phyloP scores from a whole-genome alignment of 2,329 filamentous ascomycete genomes.

The Cordyceps tenuipes region DNA sequence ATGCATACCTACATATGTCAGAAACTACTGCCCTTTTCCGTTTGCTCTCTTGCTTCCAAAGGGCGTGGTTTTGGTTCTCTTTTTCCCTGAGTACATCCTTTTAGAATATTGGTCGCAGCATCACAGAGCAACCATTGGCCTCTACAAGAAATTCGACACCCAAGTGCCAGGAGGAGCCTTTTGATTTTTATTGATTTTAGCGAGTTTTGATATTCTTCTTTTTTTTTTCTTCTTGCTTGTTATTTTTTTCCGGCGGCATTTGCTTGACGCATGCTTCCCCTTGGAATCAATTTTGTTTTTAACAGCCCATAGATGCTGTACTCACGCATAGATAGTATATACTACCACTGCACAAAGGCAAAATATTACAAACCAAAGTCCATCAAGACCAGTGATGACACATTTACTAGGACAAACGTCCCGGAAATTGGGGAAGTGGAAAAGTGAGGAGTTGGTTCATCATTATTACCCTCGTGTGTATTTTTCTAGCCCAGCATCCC shows the following conservation, averaged over 20 bases:
- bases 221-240: background rate
- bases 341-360: background rate
- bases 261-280: background rate
- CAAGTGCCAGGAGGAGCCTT: background rate
- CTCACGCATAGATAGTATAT: slow-evolving; percentile 8
- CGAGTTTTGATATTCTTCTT: background rate
- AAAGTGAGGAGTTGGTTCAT: background rate
- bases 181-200: slow-evolving; percentile 2
- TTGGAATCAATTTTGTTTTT: background rate
- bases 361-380: background rate
- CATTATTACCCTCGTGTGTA: background rate
- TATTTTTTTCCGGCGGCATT: background rate
- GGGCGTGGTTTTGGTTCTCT: background rate
- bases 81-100: background rate
- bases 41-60: background rate
- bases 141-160: background rate
- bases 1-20: background rate
- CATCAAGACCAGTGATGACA: background rate
- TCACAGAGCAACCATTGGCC: background rate
- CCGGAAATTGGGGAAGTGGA: background rate
- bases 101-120: background rate
- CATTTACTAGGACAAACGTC: background rate
- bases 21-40: background rate
- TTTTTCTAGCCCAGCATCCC: background rate
- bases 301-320: background rate